Base-by-base conservation (phyloP, 345 rosid genomes). In the Arabidopsis arenosa region DNA sequence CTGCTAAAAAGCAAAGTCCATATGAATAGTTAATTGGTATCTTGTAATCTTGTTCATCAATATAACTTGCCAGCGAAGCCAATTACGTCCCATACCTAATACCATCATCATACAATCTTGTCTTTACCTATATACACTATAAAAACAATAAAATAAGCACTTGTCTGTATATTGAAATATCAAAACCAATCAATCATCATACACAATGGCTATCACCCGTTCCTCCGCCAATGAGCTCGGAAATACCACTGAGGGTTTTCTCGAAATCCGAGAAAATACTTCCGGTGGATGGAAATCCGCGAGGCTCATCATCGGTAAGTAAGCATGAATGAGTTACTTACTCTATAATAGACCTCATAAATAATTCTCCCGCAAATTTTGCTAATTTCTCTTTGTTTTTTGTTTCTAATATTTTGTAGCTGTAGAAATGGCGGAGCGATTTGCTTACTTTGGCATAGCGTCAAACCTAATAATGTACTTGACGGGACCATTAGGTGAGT, bases 401-500 rank as follows among this genome's bases (percentile, higher is more conserved):
- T 52, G 9, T 51, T 6, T 26, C 4, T 13, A 32, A 56, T 8
- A 3, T 37, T n/a, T 23, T 69, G 49, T 66, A 85, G 88, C 69
- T 17, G 85, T 81, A 1, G 87, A 82, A 62, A 68, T 86, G 53
- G 85, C 79, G 28, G 93, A 87, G 83, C 79, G 83, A 56, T 76
- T 85, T 43, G 93, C 92, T 0, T 84, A 59, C 39, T 83, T 66
- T 0, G 90, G 89, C 0, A 83, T 88, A 52, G 8, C 47, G 0
- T 65, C 90, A 21, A 88, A 90, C 72, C 83, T 90, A 28, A 77
- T 90, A 13, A 87, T 63, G 51, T 90, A 87, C 83, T 63, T 90
- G 69, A 90, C 93, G 2, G 85, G 88, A 39, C 89, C 90, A 33
- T 72, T 88, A 37, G 90, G 91, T 4, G 83, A 86, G 87, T 85